These are phyloP conservation scores for Pestalotiopsis sp. DNA, from an alignment of 2,329 filamentous ascomycete genomes.

Conservation along the genomic window DNA sequence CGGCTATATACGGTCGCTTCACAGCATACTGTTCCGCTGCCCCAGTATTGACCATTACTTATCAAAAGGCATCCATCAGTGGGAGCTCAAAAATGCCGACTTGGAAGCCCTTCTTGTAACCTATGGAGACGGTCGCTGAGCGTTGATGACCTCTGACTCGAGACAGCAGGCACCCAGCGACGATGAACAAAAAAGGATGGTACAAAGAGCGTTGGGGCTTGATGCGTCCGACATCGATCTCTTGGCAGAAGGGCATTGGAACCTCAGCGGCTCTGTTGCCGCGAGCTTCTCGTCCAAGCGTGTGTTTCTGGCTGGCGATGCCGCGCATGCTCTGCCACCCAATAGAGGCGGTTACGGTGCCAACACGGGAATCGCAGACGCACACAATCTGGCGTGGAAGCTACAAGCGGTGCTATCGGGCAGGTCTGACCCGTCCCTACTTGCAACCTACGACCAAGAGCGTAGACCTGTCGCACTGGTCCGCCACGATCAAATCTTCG, in stretches of 20 bases:
- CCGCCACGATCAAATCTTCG: conserved; percentile 9
- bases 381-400: conserved; percentile 54
- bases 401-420: conserved; percentile 42
- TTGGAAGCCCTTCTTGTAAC: conserved; percentile 29
- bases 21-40: conserved; percentile 38
- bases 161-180: neutral
- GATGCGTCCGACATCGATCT: conserved; percentile 33
- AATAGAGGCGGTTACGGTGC: conserved; percentile 8
- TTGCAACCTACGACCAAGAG: conserved; percentile 50
- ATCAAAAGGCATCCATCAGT: conserved; percentile 34
- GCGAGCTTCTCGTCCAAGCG: neutral
- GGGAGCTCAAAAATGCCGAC: conserved; percentile 29
- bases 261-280: neutral
- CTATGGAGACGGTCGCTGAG: conserved; percentile 26
- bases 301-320: conserved; percentile 14
- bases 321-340: conserved; percentile 8
- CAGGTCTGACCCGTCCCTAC: conserved; percentile 37
- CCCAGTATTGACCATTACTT: conserved; percentile 29
- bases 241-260: neutral
- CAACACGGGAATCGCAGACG: conserved; percentile 53
- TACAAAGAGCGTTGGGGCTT: conserved; percentile 35
- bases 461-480: conserved; percentile 44
- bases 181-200: conserved; percentile 28
- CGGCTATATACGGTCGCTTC: conserved; percentile 32
- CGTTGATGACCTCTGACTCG: neutral